phyloP scores from a whole-genome alignment of 495 filamentous ascomycete genomes.

The Niebla homalea region DNA sequence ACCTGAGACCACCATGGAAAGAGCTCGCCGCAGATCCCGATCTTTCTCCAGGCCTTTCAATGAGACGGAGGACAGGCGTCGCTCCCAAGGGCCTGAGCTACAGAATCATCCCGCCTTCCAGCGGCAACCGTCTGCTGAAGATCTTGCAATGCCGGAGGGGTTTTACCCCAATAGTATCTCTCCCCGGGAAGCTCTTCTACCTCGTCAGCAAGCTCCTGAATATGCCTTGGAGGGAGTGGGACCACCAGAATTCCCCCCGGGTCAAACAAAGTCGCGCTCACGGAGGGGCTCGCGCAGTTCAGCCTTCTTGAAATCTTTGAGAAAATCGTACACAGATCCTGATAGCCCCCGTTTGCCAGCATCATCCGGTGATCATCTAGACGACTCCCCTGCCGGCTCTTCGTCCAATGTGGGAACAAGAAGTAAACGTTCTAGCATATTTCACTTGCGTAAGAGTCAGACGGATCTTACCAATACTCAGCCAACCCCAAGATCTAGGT shows the following conservation, averaged over 20 bases:
- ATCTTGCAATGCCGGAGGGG: constrained; percentile 14
- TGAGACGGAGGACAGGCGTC: constrained; percentile 7
- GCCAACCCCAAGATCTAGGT: not conserved
- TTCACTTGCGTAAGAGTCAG: constrained; percentile 10
- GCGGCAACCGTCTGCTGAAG: constrained; percentile 15
- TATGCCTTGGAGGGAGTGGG: constrained; percentile 21
- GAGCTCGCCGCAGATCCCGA: constrained; percentile 16
- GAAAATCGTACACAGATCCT: constrained; percentile 6
- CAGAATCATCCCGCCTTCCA: constrained; percentile 17
- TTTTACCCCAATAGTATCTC: constrained; percentile 19
- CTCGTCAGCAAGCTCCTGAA: constrained; percentile 27
- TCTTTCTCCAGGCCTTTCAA: constrained; percentile 18
- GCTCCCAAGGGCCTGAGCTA: constrained; percentile 11
- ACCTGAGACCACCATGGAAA: constrained; percentile 12
- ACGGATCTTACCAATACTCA: not conserved
- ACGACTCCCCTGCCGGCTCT: constrained; percentile 2
- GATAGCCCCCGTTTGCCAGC: constrained; percentile 3
- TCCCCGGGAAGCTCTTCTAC: constrained; percentile 17
- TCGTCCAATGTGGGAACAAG: constrained; percentile 21
- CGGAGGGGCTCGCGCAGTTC: constrained; percentile 15
- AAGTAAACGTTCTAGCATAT: constrained; percentile 18
- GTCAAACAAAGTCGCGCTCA: constrained; percentile 7
- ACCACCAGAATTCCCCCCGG: constrained; percentile 14
- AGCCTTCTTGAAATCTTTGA: constrained; percentile 13
- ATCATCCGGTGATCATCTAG: constrained; percentile 17